phyloP scores from a whole-genome alignment of 2,329 filamentous ascomycete genomes.

The Monosporascus ibericus region DNA sequence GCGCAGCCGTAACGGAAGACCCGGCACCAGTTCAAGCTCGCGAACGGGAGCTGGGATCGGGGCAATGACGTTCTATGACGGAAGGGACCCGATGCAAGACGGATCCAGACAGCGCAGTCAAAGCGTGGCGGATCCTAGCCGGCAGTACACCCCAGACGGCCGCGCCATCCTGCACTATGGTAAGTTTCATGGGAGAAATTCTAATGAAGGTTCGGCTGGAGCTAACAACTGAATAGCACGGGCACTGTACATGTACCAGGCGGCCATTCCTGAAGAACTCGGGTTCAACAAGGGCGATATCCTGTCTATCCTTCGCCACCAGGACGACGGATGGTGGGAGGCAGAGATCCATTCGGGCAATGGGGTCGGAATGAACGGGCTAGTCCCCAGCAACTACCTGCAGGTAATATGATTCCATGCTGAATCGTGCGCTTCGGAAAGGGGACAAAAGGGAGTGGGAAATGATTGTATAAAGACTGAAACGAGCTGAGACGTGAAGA shows the following conservation, averaged over 20 bases:
- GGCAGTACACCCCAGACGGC: constrained; percentile 80
- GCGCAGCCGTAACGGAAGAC: constrained; percentile 37
- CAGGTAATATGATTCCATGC: constrained; percentile 32
- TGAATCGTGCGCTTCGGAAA: constrained; percentile 17
- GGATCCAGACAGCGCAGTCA: constrained; percentile 61
- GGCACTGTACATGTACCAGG: constrained; percentile 88
- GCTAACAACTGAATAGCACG: constrained; percentile 54
- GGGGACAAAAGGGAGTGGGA: background rate
- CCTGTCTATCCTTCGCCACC: constrained; percentile 78
- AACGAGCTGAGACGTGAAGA: background rate
- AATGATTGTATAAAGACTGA: background rate
- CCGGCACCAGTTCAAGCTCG: constrained; percentile 35
- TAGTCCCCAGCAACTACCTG: constrained; percentile 65
- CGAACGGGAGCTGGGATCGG: constrained; percentile 28
- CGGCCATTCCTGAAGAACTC: constrained; percentile 91
- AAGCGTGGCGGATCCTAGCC: constrained; percentile 76
- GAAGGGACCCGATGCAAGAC: constrained; percentile 33
- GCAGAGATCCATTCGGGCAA: constrained; percentile 76
- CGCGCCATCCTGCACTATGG: constrained; percentile 87
- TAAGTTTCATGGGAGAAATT: constrained; percentile 45
- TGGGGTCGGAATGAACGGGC: constrained; percentile 45
- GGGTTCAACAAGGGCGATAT: constrained; percentile 90
- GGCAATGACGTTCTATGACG: constrained; percentile 53
- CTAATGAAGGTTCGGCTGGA: background rate
- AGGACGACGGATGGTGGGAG: constrained; percentile 99